Evolutionary conservation across 2,329 filamentous ascomycete species (phyloP).

Genomic region (Colletotrichum magnum): DNA sequence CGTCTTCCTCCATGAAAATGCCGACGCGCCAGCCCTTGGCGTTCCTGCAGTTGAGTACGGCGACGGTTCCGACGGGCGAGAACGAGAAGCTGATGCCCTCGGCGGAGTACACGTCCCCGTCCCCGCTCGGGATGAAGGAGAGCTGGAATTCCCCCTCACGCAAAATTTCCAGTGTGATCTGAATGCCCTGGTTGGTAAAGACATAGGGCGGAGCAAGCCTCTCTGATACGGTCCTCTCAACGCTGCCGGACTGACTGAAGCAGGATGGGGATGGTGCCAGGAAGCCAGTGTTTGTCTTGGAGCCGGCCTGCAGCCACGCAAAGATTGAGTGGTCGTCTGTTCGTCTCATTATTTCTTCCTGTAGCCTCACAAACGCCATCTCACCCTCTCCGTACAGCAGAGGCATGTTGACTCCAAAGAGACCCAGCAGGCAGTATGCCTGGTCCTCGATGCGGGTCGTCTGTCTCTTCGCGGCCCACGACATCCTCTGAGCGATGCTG

Average conservation of each 20-base stretch:
- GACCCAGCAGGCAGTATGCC: slow-evolving; percentile 47
- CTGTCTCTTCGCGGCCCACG: slow-evolving; percentile 45
- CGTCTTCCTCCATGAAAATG: background rate
- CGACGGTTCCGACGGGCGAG: background rate
- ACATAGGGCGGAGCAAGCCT: background rate
- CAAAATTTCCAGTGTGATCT: background rate
- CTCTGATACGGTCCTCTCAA: background rate
- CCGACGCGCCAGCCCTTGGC: background rate
- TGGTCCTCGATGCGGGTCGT: slow-evolving; percentile 44
- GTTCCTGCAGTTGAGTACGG: background rate
- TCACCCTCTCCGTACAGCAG: slow-evolving; percentile 47
- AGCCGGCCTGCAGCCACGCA: background rate
- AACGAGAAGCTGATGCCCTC: background rate
- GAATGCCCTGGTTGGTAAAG: slow-evolving; percentile 6
- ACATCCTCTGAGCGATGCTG: slow-evolving; percentile 46
- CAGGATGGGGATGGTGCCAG: background rate
- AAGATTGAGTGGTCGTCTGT: slow-evolving; percentile 20
- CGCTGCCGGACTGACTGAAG: background rate
- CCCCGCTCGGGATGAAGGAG: background rate
- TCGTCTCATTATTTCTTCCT: slow-evolving; percentile 45
- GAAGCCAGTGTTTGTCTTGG: background rate
- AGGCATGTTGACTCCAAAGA: slow-evolving; percentile 48
- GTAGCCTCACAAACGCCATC: slow-evolving; percentile 43
- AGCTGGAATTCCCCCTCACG: background rate
- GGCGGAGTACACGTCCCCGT: background rate